Base-by-base conservation (phyloP, 1,284 basidiomycete species). In the Ganoderma meredithae region DNA sequence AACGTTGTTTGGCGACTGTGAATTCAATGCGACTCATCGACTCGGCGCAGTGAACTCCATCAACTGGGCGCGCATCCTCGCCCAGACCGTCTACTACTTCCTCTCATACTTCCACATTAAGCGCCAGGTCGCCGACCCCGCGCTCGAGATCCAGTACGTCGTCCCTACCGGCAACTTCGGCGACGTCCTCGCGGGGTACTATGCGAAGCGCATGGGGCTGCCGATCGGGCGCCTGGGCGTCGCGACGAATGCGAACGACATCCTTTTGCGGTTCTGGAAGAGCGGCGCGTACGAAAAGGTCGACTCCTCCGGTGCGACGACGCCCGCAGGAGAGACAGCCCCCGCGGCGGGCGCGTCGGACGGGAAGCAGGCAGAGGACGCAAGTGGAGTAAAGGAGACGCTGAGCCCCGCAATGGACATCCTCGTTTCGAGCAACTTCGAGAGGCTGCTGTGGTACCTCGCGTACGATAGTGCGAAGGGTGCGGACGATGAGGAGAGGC, bases 121-220 rank as follows among this genome's bases (percentile, higher is more conserved):
- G 66, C 82, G 83, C 17, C 84, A 88, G 56, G 84, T 90, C 59
- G 81, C 81, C 69, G 64, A 75, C 47, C 64, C 80, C 80, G 52
- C 27, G 27, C 68, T 83, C 39, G 83, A 89, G 67, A 82, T 97
- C 41, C 94, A 97, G 79, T 98, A 94, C 77, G 94, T 97, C 64
- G 98, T 99, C 7, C 98, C 98, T 15, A 99, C 98, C 0, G 98
- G 98, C 58, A 99, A 99, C 86, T 99, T 99, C 81, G 98, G 98
- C 60, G 98, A 99, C 81, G 87, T 98, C 73, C 90, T 99, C 62
- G 98, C 98, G 3, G 98, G 98, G 0, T 99, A 95, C 83, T 99
- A 96, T 78, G 97, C 97, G 63, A 97, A 96, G 81, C 88, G 90
- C 69, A 94, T 99, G 88, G 98, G 98, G n/a, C 83, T 99, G 44